These are phyloP conservation scores for Paraphaeosphaeria sporulosa DNA, from an alignment of 2,329 filamentous ascomycete genomes.

Conservation along the genomic window DNA sequence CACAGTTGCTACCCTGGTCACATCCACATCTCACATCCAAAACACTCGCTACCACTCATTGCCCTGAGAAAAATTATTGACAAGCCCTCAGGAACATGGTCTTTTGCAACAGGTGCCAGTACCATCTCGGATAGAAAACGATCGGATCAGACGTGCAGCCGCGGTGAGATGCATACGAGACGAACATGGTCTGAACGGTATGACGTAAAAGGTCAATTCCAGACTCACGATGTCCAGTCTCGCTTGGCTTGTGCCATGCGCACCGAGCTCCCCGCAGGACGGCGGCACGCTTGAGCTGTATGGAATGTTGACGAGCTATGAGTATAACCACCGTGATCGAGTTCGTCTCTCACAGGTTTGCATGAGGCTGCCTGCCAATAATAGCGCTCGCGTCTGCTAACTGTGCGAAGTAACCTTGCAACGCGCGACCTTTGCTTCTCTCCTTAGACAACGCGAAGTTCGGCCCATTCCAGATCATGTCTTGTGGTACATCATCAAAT, in stretches of 20 bases:
- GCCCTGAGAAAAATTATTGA: not conserved
- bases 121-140: constrained; percentile 12
- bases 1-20: constrained; percentile 18
- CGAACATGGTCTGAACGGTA: not conserved
- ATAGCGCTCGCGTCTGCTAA: not conserved
- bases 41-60: constrained; percentile 15
- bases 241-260: not conserved
- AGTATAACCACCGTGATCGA: not conserved
- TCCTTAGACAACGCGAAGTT: not conserved
- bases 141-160: constrained; percentile 2
- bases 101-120: constrained; percentile 16
- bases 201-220: not conserved
- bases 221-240: not conserved
- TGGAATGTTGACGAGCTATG: not conserved
- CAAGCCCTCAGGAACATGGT: not conserved
- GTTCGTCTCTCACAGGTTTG: not conserved
- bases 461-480: not conserved
- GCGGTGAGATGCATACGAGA: constrained; percentile 4
- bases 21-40: constrained; percentile 1
- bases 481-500: not conserved
- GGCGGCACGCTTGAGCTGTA: not conserved
- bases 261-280: not conserved
- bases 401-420: not conserved
- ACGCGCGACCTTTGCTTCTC: not conserved
- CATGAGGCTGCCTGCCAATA: not conserved